phyloP scores from a whole-genome alignment of 805 yeast species.

The Metschnikowia similis region DNA sequence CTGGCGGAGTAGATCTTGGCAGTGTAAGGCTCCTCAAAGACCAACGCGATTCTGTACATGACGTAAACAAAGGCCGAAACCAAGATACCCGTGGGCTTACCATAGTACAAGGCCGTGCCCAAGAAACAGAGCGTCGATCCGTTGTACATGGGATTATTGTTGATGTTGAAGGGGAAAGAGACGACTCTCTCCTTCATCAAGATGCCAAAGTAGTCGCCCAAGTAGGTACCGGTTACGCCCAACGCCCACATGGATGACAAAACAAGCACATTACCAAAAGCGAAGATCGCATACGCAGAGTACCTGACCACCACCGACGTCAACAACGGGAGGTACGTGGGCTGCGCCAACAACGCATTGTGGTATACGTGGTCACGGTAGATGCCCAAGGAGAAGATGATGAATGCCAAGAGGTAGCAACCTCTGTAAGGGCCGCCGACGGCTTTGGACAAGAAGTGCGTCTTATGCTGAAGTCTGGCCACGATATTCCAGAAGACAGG shows the following conservation, averaged over 20 bases:
- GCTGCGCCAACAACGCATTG: conserved; percentile 67
- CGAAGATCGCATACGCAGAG: conserved; percentile 55
- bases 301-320: conserved; percentile 35
- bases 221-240: conserved; percentile 93
- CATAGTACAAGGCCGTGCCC: conserved; percentile 85
- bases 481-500: conserved; percentile 94
- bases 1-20: conserved; percentile 82
- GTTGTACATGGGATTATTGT: conserved; percentile 94
- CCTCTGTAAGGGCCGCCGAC: conserved; percentile 68
- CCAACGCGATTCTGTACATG: conserved; percentile 80
- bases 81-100: conserved; percentile 83
- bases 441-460: conserved; percentile 69
- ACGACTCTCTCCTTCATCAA: conserved; percentile 87
- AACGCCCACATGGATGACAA: conserved; percentile 82
- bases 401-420: conserved; percentile 77
- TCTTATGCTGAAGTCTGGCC: conserved; percentile 81
- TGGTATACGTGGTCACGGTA: conserved; percentile 74
- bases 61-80: conserved; percentile 68
- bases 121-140: conserved; percentile 87
- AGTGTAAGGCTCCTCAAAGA: conserved; percentile 95
- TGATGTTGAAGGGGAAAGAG: conserved; percentile 87
- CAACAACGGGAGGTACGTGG: conserved; percentile 53
- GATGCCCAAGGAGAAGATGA: conserved; percentile 83
- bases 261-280: conserved; percentile 75
- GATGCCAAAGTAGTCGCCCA: conserved; percentile 97